These are phyloP conservation scores for Irpex lacteus DNA, from an alignment of 1,284 basidiomycete genomes.

Conservation along the genomic window DNA sequence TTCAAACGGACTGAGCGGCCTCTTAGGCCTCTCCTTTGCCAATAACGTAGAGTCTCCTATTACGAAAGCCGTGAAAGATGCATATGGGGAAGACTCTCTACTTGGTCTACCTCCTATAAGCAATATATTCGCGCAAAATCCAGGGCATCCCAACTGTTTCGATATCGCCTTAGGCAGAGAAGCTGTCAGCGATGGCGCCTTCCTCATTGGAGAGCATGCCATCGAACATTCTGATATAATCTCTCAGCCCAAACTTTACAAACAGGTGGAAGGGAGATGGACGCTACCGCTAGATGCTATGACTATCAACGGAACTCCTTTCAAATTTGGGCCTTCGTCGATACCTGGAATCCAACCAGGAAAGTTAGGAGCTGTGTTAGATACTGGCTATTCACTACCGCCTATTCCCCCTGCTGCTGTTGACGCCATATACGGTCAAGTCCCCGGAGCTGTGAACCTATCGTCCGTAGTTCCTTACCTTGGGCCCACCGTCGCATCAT, in stretches of 20 bases:
- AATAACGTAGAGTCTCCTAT: constrained; percentile 13
- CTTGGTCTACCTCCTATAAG: constrained; percentile 10
- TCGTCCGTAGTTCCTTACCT: too few species aligned
- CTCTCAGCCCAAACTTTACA: constrained; percentile 19
- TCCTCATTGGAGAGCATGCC: constrained; percentile 14
- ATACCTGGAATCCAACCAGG: constrained; percentile 15
- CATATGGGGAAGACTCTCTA: constrained; percentile 4
- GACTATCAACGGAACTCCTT: constrained; percentile 23
- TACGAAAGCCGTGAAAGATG: constrained; percentile 10
- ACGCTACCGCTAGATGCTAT: constrained; percentile 25
- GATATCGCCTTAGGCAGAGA: constrained; percentile 23
- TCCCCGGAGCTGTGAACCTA: constrained; percentile 22
- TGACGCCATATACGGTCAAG: constrained; percentile 25
- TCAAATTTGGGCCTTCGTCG: constrained; percentile 17
- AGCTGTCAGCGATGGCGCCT: constrained; percentile 19
- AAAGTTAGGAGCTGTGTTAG: too few species aligned
- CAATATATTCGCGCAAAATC: constrained; percentile 23
- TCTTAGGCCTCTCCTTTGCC: constrained; percentile 24
- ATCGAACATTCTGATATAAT: constrained; percentile 19
- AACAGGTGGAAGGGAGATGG: constrained; percentile 41
- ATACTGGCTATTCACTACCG: constrained; percentile 26
- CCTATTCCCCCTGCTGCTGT: constrained; percentile 23
- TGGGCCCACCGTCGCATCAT: too few species aligned
- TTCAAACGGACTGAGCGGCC: constrained; percentile 11
- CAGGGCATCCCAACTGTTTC: constrained; percentile 21